Evolutionary conservation across 1,284 basidiomycete species (phyloP), one percentile per base, ranked within the genome.

Genomic region (Phylloporus sp.): DNA sequence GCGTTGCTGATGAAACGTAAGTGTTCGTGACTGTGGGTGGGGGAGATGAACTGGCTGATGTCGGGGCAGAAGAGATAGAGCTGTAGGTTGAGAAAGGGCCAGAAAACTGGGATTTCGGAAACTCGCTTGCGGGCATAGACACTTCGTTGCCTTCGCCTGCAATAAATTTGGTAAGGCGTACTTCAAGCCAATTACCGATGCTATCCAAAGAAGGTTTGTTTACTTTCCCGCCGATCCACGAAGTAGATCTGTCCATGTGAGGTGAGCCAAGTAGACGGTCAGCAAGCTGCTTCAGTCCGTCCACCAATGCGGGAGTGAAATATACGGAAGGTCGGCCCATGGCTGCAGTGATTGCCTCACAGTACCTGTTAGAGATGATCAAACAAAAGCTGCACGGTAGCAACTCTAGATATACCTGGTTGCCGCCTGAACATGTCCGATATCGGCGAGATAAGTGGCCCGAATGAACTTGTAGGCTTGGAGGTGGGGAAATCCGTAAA

Each of bases 71-170:
- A 1, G 97, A 95, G 69, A 99, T 98, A 22, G 95, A 90, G 70
- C 93, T 96, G 78, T 94, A 98, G 72, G 96, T 95, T 26, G 95
- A 90, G 78, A 99, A 99, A 11, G 97, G 94, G 1, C 96, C 97
- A 17, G 86, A 81, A 66, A 74, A 79, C 65, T 77, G 82, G 39
- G 81, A 76, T 70, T 81, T 85, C 6, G 76, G 72, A 24, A 71
- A 65, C 20, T 82, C 79, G 28, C 76, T 77, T 12, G 79, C 72
- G 24, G 77, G 73, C 12, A 80, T 76, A 17, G 80, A 75, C 6
- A 80, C 74, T 34, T 88, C 88, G 28, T 83, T 83, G 46, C 80
- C 86, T 62, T 97, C 95, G 4, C 96, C 98, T 18, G 96, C 95
- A 66, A 99, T 97, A 70, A 99, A 93, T 76, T 98, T 98, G 34